phyloP scores from a whole-genome alignment of 805 yeast species.

The Lipomyces kockii region DNA sequence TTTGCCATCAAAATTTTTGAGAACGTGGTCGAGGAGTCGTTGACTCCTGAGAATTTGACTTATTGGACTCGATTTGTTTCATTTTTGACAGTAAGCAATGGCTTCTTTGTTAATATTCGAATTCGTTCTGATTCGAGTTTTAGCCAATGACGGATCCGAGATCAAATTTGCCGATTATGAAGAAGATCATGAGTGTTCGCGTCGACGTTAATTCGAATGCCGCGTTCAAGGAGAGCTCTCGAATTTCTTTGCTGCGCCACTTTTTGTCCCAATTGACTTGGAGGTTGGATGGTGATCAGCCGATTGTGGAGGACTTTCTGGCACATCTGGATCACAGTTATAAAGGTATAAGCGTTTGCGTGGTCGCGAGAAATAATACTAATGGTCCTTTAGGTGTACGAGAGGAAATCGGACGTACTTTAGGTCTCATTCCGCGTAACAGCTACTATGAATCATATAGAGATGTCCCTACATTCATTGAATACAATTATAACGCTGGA shows the following conservation, averaged over 20 bases:
- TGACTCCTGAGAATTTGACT: slow-evolving; percentile 72
- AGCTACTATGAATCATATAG: slow-evolving; percentile 52
- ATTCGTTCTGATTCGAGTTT: not conserved
- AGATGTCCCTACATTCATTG: slow-evolving; percentile 50
- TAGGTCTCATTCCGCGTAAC: slow-evolving; percentile 54
- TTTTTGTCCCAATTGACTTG: slow-evolving; percentile 57
- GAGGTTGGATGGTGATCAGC: slow-evolving; percentile 52
- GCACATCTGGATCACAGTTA: slow-evolving; percentile 60
- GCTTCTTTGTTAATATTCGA: not conserved
- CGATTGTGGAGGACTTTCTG: slow-evolving; percentile 50
- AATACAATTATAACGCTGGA: slow-evolving; percentile 45
- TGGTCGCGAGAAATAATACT: not conserved
- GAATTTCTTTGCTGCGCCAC: slow-evolving; percentile 60
- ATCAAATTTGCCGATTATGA: slow-evolving; percentile 60
- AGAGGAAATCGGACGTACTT: slow-evolving; percentile 63
- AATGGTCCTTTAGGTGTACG: slow-evolving; percentile 60
- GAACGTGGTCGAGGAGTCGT: slow-evolving; percentile 56
- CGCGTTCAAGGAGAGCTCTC: slow-evolving; percentile 67
- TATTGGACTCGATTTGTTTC: slow-evolving; percentile 80
- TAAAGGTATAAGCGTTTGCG: slow-evolving; percentile 20
- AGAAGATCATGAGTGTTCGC: slow-evolving; percentile 53
- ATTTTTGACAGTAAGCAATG: slow-evolving; percentile 52
- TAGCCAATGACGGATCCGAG: slow-evolving; percentile 55
- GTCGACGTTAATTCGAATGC: slow-evolving; percentile 59
- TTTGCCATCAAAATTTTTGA: slow-evolving; percentile 48